phyloP scores from a whole-genome alignment of 2,329 filamentous ascomycete species.

The Xylaria sp. region DNA sequence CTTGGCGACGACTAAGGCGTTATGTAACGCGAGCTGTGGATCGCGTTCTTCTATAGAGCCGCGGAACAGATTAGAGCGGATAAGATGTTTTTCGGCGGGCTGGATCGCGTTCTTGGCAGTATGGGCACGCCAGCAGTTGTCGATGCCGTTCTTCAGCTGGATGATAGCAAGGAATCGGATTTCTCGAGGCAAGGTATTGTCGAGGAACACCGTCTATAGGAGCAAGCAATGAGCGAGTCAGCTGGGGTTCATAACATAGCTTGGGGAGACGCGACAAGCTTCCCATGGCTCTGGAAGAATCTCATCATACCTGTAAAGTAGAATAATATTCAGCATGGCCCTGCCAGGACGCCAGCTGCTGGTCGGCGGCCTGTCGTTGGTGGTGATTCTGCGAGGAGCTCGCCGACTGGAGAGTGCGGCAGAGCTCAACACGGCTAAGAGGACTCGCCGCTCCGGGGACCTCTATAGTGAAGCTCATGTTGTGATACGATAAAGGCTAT shows the following conservation, averaged over 20 bases:
- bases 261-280: not conserved
- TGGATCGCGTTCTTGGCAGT: conserved; percentile 72
- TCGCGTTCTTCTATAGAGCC: conserved; percentile 83
- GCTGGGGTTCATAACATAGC: conserved; percentile 12
- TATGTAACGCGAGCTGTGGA: conserved; percentile 82
- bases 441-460: conserved; percentile 84
- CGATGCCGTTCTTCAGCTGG: conserved; percentile 95
- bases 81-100: conserved; percentile 78
- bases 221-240: conserved; percentile 9
- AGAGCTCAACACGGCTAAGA: conserved; percentile 71
- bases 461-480: conserved; percentile 79
- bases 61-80: conserved; percentile 79
- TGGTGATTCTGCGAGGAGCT: conserved; percentile 67
- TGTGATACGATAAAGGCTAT: conserved; percentile 19
- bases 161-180: conserved; percentile 91
- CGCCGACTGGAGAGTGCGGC: conserved; percentile 71
- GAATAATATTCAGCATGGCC: conserved; percentile 73
- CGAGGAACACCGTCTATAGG: conserved; percentile 79
- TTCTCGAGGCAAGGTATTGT: conserved; percentile 79
- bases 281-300: not conserved
- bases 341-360: conserved; percentile 80
- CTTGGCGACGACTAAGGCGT: conserved; percentile 88
- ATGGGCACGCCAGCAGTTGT: conserved; percentile 88
- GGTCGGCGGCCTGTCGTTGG: conserved; percentile 73
- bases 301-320: conserved; percentile 69